Base-by-base conservation (phyloP, 192 early-diverging fungal species). In the Coemansia sp. region DNA sequence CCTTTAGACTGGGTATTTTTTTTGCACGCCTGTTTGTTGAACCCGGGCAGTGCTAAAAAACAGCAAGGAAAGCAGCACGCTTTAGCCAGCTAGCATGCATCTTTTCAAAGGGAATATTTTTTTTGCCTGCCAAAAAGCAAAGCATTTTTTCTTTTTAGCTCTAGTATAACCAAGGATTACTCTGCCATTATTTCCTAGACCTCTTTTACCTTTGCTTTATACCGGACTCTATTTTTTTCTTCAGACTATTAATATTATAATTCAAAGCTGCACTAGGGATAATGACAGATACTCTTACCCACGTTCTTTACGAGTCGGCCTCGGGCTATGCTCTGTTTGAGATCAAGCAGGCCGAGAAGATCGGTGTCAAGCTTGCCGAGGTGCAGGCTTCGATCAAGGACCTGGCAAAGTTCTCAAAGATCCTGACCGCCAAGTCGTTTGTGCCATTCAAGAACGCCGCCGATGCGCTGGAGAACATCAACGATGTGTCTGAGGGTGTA, bases 291-390 rank as follows among this genome's bases (percentile, higher is more conserved):
- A 35, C 19, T 17, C 50, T 73, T 44, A 58, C 63, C 7, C 63
- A 76, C 78, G 73, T 99, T 28, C 72, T 99, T 53, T 90, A 86
- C 75, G 97, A 99, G 81, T 88, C 91, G 41, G 87, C 97, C 38
- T 92, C 91, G 17, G 97, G 97, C 52, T 99, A 96, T 75, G 87
- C 91, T 29, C 84, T 99, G 41, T 98, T 95, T 66, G 92, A 99
- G 82, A 83, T 92, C 33, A 60, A 90, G 44, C 83, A 93, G 78
- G 83, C 84, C 7, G 97, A 99, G 64, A 93, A 96, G 64, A 92
- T 99, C 67, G 94, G 94, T 33, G 81, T 88, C 63, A 91, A 98
- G 78, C 78, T 97, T 33, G 87, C 83, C 55, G 83, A 92, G 47
- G 92, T 97, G 37, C 89, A 92, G 75, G 59, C 87, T 25, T 79